A percentile compares a stretch with the other conserved stretches of the same genome.
These are phyloP conservation scores for Avicennia marina DNA, from an alignment of 257 asterid genomes.

Conservation along the genomic window DNA sequence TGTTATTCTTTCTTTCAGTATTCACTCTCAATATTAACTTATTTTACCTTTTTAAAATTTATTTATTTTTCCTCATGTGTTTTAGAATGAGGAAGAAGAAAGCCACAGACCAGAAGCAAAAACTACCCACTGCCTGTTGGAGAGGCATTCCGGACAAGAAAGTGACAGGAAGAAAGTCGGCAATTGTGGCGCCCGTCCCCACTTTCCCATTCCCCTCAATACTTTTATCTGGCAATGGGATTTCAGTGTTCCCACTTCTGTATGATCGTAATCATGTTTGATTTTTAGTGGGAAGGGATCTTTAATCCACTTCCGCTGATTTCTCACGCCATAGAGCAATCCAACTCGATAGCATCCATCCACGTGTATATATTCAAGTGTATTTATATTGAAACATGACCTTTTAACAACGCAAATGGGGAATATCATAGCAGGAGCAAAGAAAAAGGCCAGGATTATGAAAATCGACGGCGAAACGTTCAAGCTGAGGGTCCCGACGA, in stretches of 20 bases:
- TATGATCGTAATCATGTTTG: conserved; percentile 5
- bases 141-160: neutral
- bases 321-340: neutral
- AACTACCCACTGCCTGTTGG: conserved; percentile 13
- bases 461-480: conserved; percentile 54
- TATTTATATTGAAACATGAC: no score
- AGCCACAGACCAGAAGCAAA: neutral
- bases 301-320: conserved; percentile 17
- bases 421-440: conserved; percentile 36
- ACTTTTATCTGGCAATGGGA: neutral
- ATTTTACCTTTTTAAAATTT: no score
- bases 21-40: no score
- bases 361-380: neutral
- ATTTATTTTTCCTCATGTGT: no score
- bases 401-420: conserved; percentile 56
- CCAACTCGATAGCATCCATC: neutral
- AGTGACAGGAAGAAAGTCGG: conserved; percentile 16
- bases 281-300: conserved; percentile 18
- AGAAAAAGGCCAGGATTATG: conserved; percentile 50
- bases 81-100: neutral
- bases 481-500: conserved; percentile 46
- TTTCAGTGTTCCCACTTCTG: conserved; percentile 18
- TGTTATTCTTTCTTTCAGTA: no score
- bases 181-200: conserved; percentile 3
- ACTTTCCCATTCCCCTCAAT: neutral